Evolutionary conservation across 768 basidiomycete genomes (phyloP), one percentile per base, ranked within the genome.

Genomic region (Lentinula sp.): DNA sequence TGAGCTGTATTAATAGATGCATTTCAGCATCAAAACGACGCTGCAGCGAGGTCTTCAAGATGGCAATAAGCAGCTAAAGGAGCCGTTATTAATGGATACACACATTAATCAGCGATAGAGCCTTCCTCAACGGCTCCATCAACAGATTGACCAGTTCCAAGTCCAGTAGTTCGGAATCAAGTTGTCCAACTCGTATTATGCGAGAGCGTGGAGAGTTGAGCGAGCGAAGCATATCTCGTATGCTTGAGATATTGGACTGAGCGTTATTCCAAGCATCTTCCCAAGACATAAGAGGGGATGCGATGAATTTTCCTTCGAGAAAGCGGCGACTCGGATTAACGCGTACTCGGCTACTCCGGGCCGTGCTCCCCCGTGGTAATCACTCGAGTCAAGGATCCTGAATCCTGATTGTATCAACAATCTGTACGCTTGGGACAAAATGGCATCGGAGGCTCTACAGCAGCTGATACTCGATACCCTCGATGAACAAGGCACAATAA

Each of bases 111-210:
- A 86, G 74, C 28, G 81, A 78, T 21, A 96, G 72, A 1, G 94
- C 86, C 62, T 82, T 88, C 63, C 78, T 76, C 52, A 98, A 71
- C n/a, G 94, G 95, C 58, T 91, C 91, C 67, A 84, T 85, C 35
- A 98, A 79, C 62, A 97, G 75, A 32, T 86, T 81, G 35, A 89
- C 84, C 16, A 98, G 83, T 64, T 97, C 94, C 65, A 87, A 84
- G 75, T 98, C 96, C 52, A 98, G 81, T 23, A 95, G 79, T 66
- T 93, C 89, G 3, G 95, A 86, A 71, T 98, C 96, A 57, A 98
- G 84, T 72, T 96, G 92, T 7, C 91, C 89, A 52, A 98, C 93
- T 48, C 95, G 89, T 28, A 85, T 76, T 34, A 87, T 74, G n/a
- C 87, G 80, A 31, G 79, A 69, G 51, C 63, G 59, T 28, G 76